Evolutionary conservation across 2,329 filamentous ascomycete genomes (phyloP), one percentile per base, ranked within the genome.

Genomic region (Arthrobotrys pseudoclavata): DNA sequence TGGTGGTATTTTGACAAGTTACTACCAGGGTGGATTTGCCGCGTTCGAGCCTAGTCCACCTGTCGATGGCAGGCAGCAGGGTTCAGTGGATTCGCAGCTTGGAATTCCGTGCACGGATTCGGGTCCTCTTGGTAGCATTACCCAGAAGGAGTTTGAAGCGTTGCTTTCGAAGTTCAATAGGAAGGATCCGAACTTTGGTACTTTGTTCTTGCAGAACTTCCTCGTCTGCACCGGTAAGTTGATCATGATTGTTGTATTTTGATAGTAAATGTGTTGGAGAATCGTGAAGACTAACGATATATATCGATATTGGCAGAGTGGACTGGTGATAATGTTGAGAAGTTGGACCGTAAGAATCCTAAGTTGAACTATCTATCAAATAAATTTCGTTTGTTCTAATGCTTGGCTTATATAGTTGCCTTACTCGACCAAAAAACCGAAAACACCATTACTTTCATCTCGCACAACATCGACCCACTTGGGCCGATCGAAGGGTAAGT

Each of bases 81-180:
- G 71, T 47, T 18, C 53, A 2, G 24, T 48, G 10, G 71, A 76
- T 40, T 34, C 63, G 4, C 55, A 50, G 12, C 53, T 31, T 20
- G 71, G 71, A 12, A 76, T 76, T n/a, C 64, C 71, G 3, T 76
- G 71, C 20, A 76, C 71, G 12, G 71, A 76, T 42, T 76, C 71
- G 5, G 71, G 71, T 6, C 63, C 64, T 5, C 71, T 76, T 2
- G 71, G 63, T 13, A 18, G 45, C 5, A 66, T 69, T 18, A 53
- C 62, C 0, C 71, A 76, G 37, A 64, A 76, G 55, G 63, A 76
- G 9, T 76, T 76, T 24, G 71, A 76, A 18, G 15, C 63, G 13
- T 40, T 63, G 7, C 40, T 76, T n/a, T 69, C 64, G 6, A 62
- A 61, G 34, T 76, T 63, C 37, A 76, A 66, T 20, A 34, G 63